Conservation (phyloP, 2,329 filamentous ascomycete genomes). For the Fusarium protoensiforme region DNA sequence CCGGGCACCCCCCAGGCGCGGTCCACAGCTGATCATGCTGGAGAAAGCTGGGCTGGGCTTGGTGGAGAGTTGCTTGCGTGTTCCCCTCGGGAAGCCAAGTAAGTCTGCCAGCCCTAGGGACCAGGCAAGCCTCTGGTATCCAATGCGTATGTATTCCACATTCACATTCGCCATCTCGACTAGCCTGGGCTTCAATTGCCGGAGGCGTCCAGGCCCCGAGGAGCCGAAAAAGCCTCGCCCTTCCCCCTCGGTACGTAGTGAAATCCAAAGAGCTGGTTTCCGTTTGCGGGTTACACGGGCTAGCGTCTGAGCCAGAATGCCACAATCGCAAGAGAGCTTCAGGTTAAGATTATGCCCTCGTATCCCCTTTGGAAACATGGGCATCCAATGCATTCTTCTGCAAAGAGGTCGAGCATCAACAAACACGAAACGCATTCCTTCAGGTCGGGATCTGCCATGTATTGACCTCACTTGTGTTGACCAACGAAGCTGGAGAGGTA, state of each 20-base stretch:
- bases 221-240: slow-evolving; percentile 8
- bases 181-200: slow-evolving; percentile 7
- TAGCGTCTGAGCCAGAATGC: slow-evolving; percentile 2
- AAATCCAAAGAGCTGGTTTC: slow-evolving; percentile 19
- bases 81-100: slow-evolving; percentile 19
- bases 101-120: slow-evolving; percentile 9
- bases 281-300: slow-evolving; percentile 21
- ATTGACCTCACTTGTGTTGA: slow-evolving; percentile 15
- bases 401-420: slow-evolving; percentile 16
- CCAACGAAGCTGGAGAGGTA: not conserved
- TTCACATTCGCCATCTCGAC: not conserved
- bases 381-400: not conserved
- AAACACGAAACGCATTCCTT: slow-evolving; percentile 37
- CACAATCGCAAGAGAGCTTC: not conserved
- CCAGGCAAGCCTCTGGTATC: not conserved
- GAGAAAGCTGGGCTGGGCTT: slow-evolving; percentile 8
- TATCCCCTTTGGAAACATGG: slow-evolving; percentile 10
- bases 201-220: slow-evolving; percentile 12
- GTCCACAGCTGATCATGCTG: slow-evolving; percentile 12
- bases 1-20: not conserved
- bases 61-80: slow-evolving; percentile 17
- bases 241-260: not conserved
- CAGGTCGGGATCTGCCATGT: slow-evolving; percentile 1
- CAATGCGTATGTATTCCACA: slow-evolving; percentile 3
- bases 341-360: slow-evolving; percentile 14